These are phyloP conservation scores for Pholiota adiposa DNA, from an alignment of 1,284 basidiomycete genomes.

Conservation along the genomic window DNA sequence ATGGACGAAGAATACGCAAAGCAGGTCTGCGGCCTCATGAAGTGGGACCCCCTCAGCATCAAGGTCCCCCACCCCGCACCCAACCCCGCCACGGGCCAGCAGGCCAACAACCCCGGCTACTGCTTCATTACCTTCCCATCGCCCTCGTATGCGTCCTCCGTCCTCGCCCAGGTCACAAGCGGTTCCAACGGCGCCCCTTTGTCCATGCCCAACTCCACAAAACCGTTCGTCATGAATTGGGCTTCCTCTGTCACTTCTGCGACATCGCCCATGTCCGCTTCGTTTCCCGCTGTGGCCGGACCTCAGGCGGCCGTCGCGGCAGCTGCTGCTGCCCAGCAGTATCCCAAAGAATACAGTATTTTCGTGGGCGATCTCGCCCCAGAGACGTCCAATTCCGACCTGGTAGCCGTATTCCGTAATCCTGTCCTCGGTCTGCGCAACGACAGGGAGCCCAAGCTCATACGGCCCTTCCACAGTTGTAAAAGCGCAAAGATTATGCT, in stretches of 20 bases:
- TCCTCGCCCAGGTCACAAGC: constrained; percentile 70
- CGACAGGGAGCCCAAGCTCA: constrained; percentile 82
- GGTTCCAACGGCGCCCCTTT: constrained; percentile 47
- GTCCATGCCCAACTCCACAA: constrained; percentile 81
- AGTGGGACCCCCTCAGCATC: constrained; percentile 74
- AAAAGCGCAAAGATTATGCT: constrained; percentile 95
- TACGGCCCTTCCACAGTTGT: constrained; percentile 84
- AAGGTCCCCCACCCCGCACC: constrained; percentile 70
- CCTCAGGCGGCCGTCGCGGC: constrained; percentile 22
- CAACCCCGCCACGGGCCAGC: constrained; percentile 62
- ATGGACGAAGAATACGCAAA: constrained; percentile 91
- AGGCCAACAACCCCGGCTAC: constrained; percentile 81
- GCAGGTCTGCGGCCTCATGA: constrained; percentile 79
- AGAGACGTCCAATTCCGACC: constrained; percentile 87
- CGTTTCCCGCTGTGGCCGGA: constrained; percentile 37
- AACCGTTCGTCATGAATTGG: constrained; percentile 81
- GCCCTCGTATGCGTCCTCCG: constrained; percentile 68
- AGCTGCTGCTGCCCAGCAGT: constrained; percentile 53
- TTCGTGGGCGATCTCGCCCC: constrained; percentile 91
- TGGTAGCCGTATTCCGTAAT: constrained; percentile 87
- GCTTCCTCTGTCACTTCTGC: constrained; percentile 63
- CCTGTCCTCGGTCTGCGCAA: constrained; percentile 81
- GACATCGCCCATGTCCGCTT: constrained; percentile 38
- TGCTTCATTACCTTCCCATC: constrained; percentile 86
- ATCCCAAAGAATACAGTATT: constrained; percentile 85